phyloP scores from a whole-genome alignment of 225 moss, liverwort and hornwort species.

The Antitrichia curtipendula region DNA sequence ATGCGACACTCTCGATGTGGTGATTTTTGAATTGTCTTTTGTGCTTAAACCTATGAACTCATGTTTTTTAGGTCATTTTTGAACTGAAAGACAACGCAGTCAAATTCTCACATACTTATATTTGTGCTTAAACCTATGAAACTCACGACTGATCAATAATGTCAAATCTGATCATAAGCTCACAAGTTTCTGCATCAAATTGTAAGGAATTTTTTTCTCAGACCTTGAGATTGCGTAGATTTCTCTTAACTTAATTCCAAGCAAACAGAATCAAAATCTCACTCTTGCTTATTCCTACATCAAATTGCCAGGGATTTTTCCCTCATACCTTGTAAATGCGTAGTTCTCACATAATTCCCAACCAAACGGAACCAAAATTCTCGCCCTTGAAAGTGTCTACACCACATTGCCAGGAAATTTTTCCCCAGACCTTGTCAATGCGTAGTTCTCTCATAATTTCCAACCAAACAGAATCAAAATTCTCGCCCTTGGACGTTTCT shows the following conservation, averaged over 20 bases:
- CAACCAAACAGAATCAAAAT: not conserved
- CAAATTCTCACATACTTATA: not conserved
- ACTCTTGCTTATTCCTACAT: not conserved
- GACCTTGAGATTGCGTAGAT: not conserved
- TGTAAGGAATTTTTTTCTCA: not conserved
- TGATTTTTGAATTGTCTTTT: not conserved
- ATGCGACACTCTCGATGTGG: not conserved
- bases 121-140: too few species aligned
- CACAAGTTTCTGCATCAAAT: not conserved
- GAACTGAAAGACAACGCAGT: not conserved
- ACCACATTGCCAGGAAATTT: not conserved
- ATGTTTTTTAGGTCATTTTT: too few species aligned
- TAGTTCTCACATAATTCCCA: not conserved
- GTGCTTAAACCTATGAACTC: not conserved
- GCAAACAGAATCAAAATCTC: not conserved
- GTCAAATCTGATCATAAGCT: not conserved
- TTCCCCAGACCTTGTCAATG: not conserved
- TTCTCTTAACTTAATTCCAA: not conserved
- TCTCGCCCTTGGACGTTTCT: not conserved
- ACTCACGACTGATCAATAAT: too few species aligned
- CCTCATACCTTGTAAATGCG: too few species aligned
- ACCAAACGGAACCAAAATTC: not conserved
- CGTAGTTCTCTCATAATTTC: not conserved
- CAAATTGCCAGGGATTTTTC: not conserved
- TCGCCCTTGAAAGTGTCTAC: not conserved